phyloP scores from a whole-genome alignment of 2,329 filamentous ascomycete genomes.

The Huntiella bhutanensis region DNA sequence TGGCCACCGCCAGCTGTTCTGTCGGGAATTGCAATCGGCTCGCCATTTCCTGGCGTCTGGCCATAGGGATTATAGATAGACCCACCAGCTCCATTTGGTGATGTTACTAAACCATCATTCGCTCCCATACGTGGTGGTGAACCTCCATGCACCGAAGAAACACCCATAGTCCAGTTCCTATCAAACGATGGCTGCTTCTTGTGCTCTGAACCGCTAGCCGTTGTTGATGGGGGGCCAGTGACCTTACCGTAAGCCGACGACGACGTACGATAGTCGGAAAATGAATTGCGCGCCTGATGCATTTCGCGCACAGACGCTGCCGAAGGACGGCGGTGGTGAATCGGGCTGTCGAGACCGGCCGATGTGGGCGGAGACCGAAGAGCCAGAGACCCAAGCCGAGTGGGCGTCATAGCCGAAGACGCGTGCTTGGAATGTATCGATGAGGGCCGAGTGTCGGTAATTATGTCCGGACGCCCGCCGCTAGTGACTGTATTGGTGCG shows the following conservation, averaged over 20 bases:
- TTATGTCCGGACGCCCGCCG: slow-evolving; percentile 20
- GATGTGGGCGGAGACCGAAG: slow-evolving; percentile 9
- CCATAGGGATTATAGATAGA: slow-evolving; percentile 11
- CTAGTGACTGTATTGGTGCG: slow-evolving; percentile 39
- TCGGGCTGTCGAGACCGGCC: slow-evolving; percentile 23
- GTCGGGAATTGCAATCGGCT: too few species aligned
- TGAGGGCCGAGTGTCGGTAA: slow-evolving; percentile 23
- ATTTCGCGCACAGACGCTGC: slow-evolving; percentile 67
- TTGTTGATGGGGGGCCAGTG: slow-evolving; percentile 17
- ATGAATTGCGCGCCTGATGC: slow-evolving; percentile 47
- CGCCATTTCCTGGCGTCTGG: neutral
- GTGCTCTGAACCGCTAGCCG: slow-evolving; percentile 19
- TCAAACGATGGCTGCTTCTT: slow-evolving; percentile 54
- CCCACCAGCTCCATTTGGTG: slow-evolving; percentile 14
- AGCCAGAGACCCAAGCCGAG: slow-evolving; percentile 19
- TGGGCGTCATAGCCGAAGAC: slow-evolving; percentile 32
- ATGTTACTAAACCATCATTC: neutral
- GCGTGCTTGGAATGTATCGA: slow-evolving; percentile 29
- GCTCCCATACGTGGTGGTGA: neutral
- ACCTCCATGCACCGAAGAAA: slow-evolving; percentile 18
- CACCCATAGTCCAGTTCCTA: slow-evolving; percentile 48
- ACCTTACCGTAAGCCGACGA: slow-evolving; percentile 64
- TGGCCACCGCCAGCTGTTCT: too few species aligned
- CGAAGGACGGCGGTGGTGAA: slow-evolving; percentile 41
- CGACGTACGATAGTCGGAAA: slow-evolving; percentile 32